Evolutionary conservation across 2,329 filamentous ascomycete genomes (phyloP).

Genomic region (Fusarium redolens): DNA sequence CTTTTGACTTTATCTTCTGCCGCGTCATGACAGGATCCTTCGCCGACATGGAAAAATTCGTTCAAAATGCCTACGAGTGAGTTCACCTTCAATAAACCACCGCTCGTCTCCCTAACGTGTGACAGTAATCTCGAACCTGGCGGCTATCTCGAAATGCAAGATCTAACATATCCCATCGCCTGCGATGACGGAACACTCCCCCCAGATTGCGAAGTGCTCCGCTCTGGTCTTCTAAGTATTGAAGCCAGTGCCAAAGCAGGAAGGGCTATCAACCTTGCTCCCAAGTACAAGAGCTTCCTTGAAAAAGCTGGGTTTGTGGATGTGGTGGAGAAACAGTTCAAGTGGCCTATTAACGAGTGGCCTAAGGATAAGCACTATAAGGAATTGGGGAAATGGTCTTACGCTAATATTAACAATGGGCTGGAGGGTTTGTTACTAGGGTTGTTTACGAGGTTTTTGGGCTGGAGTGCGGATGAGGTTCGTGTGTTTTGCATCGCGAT

Average conservation of each 20-base stretch:
- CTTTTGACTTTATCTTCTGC: constrained; percentile 9
- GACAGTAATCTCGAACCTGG: not conserved
- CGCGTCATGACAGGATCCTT: constrained; percentile 17
- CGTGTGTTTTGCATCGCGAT: constrained; percentile 14
- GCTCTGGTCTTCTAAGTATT: not conserved
- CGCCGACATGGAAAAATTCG: constrained; percentile 4
- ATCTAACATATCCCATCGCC: constrained; percentile 12
- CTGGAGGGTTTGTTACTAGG: constrained; percentile 10
- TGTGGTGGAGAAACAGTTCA: not conserved
- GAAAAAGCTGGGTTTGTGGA: constrained; percentile 3
- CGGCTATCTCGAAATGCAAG: constrained; percentile 16
- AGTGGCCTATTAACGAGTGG: constrained; percentile 25
- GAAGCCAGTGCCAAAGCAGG: constrained; percentile 15
- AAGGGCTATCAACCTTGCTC: not conserved
- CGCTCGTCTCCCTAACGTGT: rapidly evolving
- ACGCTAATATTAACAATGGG: constrained; percentile 17
- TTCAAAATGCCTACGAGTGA: not conserved
- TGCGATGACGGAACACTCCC: not conserved
- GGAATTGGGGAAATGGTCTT: constrained; percentile 16
- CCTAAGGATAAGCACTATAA: constrained; percentile 26
- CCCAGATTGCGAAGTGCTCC: not conserved
- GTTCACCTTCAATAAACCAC: not conserved
- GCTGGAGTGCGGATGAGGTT: constrained; percentile 17
- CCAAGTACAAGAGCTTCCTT: constrained; percentile 2
- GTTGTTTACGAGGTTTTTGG: constrained; percentile 15